These are phyloP conservation scores for Blastocystis hominis DNA, from an alignment of 352 stramenopile genomes.

Conservation along the genomic window DNA sequence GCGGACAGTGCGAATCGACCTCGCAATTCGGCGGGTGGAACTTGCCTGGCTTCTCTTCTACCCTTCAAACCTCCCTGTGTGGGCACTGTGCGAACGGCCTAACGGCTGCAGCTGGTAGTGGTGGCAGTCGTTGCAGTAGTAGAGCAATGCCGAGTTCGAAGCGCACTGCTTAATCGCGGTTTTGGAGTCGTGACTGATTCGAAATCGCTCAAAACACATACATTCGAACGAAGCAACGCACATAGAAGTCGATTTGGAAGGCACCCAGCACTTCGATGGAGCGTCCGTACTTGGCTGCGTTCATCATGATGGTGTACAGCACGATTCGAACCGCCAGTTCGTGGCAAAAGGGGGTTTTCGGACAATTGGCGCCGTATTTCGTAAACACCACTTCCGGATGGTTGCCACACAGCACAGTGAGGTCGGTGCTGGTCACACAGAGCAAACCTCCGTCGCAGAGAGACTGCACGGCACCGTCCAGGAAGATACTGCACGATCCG, in stretches of 20 bases:
- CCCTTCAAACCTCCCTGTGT: background rate
- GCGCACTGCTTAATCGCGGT: slow-evolving; percentile 62
- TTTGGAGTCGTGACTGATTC: slow-evolving; percentile 20
- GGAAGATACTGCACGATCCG: slow-evolving; percentile 89
- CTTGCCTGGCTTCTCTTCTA: slow-evolving; percentile 6
- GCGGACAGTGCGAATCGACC: slow-evolving; percentile 26
- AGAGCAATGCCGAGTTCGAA: slow-evolving; percentile 69
- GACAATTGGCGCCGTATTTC: slow-evolving; percentile 72
- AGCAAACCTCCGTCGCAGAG: slow-evolving; percentile 87
- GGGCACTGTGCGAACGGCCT: slow-evolving; percentile 60
- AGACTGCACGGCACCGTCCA: slow-evolving; percentile 88
- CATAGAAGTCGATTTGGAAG: slow-evolving; percentile 98
- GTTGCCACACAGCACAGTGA: slow-evolving; percentile 71
- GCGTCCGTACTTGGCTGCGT: slow-evolving; percentile 84
- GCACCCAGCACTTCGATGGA: slow-evolving; percentile 90
- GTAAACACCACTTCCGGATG: slow-evolving; percentile 67
- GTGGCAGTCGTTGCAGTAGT: slow-evolving; percentile 85
- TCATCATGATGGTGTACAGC: slow-evolving; percentile 83
- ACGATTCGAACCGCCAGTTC: slow-evolving; percentile 81
- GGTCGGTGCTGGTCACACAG: slow-evolving; percentile 98
- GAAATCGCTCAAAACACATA: slow-evolving; percentile 68
- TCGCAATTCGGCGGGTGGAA: slow-evolving; percentile 15
- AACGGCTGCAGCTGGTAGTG: slow-evolving; percentile 90
- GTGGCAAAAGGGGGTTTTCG: slow-evolving; percentile 73
- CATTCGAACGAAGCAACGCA: slow-evolving; percentile 96